Conservation (phyloP, 257 asterid genomes). For the Lycium ferocissimum region DNA sequence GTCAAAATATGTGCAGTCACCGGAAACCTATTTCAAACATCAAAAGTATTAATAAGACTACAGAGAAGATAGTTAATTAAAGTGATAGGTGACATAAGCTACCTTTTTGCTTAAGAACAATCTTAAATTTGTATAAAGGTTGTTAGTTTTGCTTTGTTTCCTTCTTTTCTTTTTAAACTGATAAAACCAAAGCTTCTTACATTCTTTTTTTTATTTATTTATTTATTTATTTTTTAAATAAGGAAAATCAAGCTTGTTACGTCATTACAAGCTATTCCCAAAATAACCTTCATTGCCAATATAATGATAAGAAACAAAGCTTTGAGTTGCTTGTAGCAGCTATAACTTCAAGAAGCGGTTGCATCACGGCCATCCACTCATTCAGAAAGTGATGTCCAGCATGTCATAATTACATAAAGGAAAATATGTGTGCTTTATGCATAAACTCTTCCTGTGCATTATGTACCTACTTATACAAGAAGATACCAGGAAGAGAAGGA, state of each 20-base stretch:
- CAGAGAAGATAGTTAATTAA: not conserved
- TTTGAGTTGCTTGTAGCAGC: conserved; percentile 9
- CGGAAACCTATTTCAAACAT: conserved; percentile 68
- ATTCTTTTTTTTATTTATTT: no score
- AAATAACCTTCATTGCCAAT: conserved; percentile 12
- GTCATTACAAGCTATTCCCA: not conserved
- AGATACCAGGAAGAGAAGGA: conserved; percentile 6
- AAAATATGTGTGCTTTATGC: not conserved
- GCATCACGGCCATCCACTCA: not conserved
- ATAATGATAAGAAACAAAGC: conserved; percentile 6
- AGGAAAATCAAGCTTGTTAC: not conserved
- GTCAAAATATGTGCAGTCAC: conserved; percentile 95
- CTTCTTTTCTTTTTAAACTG: conserved; percentile 8
- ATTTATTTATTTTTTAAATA: not conserved
- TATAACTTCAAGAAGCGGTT: conserved; percentile 4
- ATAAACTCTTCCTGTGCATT: not conserved
- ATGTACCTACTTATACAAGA: not conserved
- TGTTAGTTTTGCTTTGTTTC: not conserved
- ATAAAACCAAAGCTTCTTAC: not conserved
- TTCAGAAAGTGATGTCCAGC: not conserved
- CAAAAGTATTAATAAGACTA: not conserved
- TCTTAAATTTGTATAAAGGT: conserved; percentile 24
- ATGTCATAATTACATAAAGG: not conserved
- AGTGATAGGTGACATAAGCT: conserved; percentile 4
- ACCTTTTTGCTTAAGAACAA: conserved; percentile 8